phyloP scores from a whole-genome alignment of 1,284 basidiomycete genomes.

The Trichosporon ovoides region DNA sequence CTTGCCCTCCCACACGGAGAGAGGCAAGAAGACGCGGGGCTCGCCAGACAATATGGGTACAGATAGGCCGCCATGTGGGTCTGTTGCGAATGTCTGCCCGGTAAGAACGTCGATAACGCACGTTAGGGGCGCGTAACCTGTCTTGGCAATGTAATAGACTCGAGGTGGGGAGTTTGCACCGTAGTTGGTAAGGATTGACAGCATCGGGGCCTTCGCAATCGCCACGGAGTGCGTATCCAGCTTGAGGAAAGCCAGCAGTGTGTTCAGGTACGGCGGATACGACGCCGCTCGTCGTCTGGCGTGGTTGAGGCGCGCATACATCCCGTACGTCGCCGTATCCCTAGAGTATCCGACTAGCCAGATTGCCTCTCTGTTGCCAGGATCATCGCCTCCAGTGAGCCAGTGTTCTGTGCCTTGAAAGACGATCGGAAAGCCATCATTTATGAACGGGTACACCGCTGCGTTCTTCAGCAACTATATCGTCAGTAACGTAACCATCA shows the following conservation, averaged over 20 bases:
- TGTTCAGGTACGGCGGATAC: slow-evolving; percentile 55
- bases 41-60: slow-evolving; percentile 36
- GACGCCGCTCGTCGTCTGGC: slow-evolving; percentile 59
- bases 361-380: slow-evolving; percentile 47
- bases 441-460: slow-evolving; percentile 49
- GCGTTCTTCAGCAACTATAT: slow-evolving; percentile 50
- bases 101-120: slow-evolving; percentile 61
- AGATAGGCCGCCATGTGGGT: slow-evolving; percentile 49
- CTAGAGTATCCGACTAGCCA: slow-evolving; percentile 51
- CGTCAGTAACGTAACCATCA: not conserved
- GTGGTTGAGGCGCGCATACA: slow-evolving; percentile 58
- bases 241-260: slow-evolving; percentile 53
- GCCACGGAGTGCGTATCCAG: slow-evolving; percentile 53
- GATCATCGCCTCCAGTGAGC: slow-evolving; percentile 51
- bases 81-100: slow-evolving; percentile 54
- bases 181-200: slow-evolving; percentile 64
- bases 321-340: slow-evolving; percentile 52
- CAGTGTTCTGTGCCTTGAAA: slow-evolving; percentile 58
- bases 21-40: slow-evolving; percentile 41
- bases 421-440: slow-evolving; percentile 56
- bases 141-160: slow-evolving; percentile 32
- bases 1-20: slow-evolving; percentile 20
- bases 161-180: slow-evolving; percentile 51
- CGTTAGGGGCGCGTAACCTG: slow-evolving; percentile 53
- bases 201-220: slow-evolving; percentile 61